Evolutionary conservation across 352 stramenopile species (phyloP), one percentile per base, ranked within the genome.

Genomic region (Phytophthora podocarpi): DNA sequence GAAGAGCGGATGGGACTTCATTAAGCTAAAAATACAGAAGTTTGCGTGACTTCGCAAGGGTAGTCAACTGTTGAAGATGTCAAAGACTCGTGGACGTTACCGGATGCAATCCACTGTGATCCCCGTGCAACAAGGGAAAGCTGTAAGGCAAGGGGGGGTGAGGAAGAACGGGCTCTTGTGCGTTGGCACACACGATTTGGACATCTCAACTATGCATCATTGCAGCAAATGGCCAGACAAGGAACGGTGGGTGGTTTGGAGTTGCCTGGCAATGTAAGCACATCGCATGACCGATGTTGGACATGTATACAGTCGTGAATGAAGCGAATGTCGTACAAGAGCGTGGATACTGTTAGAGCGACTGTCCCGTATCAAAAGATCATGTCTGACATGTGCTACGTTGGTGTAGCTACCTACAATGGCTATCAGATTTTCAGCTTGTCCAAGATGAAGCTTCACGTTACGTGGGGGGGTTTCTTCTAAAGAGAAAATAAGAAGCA

Each of bases 241-340:
- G 7, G 31, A 40, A 35, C 32, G 3, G 31, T 31, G 32, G 16
- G 23, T 31, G 23, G 53, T 12, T 41, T 61, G 5, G 31, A 4
- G 5, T 49, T 49, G 8, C 6, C 13, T 34, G 41, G 23, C 6
- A 34, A 24, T 35, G 24, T 49, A 21, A 8, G 24, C 2, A 27
- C 4, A 10, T 27, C 16, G 2, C 10, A 5, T 9, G 43, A 51
- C 12, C 43, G 27, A 2, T 51, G 26, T 7, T 51, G 27, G 43
- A 51, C 16, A 5, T 34, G 46, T 20, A 11, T 31, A n/a, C 16
- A 41, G 4, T 31, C 21, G 13, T 20, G 7, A 42, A 37, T 46
- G 18, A 49, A 40, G 23, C 15, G 57, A 8, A 66, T 66, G 47
- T 65, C 28, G 6, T 65, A 54, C 28, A 59, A 65, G 18, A 59